Base-by-base conservation (phyloP, 2,329 filamentous ascomycete genomes). In the Pseudogymnoascus sp. region DNA sequence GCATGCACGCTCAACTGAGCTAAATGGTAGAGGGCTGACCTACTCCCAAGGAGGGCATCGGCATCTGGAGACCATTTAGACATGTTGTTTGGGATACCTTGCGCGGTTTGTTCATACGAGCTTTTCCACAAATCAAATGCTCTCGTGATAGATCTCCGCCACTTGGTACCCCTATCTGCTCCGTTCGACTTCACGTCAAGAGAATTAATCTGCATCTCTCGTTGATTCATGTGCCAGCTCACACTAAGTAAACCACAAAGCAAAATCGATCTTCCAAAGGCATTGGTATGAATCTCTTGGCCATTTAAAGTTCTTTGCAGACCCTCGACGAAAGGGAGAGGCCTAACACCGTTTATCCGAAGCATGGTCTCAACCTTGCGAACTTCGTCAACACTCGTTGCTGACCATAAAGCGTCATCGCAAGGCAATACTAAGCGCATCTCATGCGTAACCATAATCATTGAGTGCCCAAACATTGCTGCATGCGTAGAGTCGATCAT, bases 1-100 rank as follows among this genome's bases (percentile, higher is more conserved):
- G 96, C 92, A 72, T 98, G 92, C 84, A 96, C 96, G 2, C 92
- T 91, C 90, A 99, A 97, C 75, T 98, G 95, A 0, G 95, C 95
- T 12, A 99, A 80, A 70, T 96, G 91, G 72, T 98, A 93, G 46
- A 98, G 80, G 28, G 96, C 93, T 2, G 89, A 95, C 19, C 91
- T 86, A 66, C 89, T 91, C 73, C 97, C 91, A 69, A 95, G 93
- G 28, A 96, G 87, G 14, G 84, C 77, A 62, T 81, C 84, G 64
- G 85, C 81, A 68, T 88, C 88, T 66, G 89, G 85, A 69, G 88
- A 85, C 43, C 80, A 78, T 2, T 80, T 73, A 67, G 80, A 81
- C 60, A 77, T 76, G 68, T 86, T 85, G 62, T 84, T 82, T 26
- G 77, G 75, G 28, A 79, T 74, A 3, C 73, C 73, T 41, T 82